phyloP scores from a whole-genome alignment of 1,284 basidiomycete genomes.

The Pyrrhoderma noxium region DNA sequence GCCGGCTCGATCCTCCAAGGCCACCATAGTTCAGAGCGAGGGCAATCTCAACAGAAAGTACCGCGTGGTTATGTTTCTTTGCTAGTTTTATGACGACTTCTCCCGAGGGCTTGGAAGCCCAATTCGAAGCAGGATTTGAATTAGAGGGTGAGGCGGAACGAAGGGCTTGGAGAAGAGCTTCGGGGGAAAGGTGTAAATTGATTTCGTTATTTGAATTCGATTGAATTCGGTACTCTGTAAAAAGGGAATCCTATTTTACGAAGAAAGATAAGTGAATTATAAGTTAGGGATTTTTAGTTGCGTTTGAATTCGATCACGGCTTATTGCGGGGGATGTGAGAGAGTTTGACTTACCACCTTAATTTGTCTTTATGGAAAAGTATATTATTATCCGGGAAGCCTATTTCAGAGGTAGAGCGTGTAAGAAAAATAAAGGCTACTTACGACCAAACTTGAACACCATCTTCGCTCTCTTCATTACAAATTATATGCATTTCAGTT shows the following conservation, averaged over 20 bases:
- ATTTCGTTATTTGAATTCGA: conserved; percentile 84
- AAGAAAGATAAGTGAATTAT: neutral
- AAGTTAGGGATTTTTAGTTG: no score
- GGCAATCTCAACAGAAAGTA: conserved; percentile 67
- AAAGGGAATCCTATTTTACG: conserved; percentile 58
- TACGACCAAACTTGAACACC: conserved; percentile 92
- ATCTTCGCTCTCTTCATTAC: conserved; percentile 74
- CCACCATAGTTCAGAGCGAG: conserved; percentile 49
- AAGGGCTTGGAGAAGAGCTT: conserved; percentile 71
- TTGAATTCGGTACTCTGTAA: conserved; percentile 79
- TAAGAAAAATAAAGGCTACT: conserved; percentile 28
- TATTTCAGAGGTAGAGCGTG: neutral
- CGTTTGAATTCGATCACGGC: no score
- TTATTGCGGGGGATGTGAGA: no score
- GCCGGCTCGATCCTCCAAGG: conserved; percentile 21
- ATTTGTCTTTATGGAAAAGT: conserved; percentile 26
- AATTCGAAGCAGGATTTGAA: no score
- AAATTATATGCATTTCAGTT: conserved; percentile 76
- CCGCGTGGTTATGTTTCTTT: conserved; percentile 72
- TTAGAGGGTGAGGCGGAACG: conserved; percentile 52
- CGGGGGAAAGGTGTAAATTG: conserved; percentile 62
- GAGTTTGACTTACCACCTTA: conserved; percentile 33
- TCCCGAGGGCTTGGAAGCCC: no score
- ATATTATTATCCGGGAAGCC: no score
- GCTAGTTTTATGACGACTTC: conserved; percentile 78